phyloP scores from a whole-genome alignment of 2,329 filamentous ascomycete genomes.

The Eurotiales sp. region DNA sequence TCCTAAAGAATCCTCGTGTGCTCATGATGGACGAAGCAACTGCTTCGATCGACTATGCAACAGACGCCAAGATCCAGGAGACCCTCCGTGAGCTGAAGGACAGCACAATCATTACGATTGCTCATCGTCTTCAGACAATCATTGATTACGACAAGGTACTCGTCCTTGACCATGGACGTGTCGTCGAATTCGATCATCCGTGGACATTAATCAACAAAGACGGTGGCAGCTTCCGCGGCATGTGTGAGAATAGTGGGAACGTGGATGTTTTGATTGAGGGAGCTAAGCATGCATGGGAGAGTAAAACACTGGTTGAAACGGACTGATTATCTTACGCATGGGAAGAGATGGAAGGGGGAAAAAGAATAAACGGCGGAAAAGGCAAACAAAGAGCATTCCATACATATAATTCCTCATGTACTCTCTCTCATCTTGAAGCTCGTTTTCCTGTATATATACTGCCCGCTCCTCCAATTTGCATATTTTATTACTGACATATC shows the following conservation, averaged over 20 bases:
- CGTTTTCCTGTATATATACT: constrained; percentile 6
- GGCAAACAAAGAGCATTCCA: neutral
- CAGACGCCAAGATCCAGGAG: constrained; percentile 92
- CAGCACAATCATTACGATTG: constrained; percentile 94
- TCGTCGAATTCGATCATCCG: constrained; percentile 89
- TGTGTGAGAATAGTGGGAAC: constrained; percentile 67
- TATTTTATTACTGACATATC: neutral
- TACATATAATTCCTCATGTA: constrained; percentile 1
- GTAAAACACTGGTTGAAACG: constrained; percentile 35
- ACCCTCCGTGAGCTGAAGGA: constrained; percentile 85
- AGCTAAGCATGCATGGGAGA: constrained; percentile 50
- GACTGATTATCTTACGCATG: constrained; percentile 2
- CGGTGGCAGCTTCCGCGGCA: constrained; percentile 61
- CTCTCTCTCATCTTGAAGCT: too few species aligned
- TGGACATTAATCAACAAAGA: constrained; percentile 72
- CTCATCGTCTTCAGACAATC: constrained; percentile 92
- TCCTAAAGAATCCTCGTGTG: constrained; percentile 86
- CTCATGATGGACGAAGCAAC: constrained; percentile 99
- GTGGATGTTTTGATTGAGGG: constrained; percentile 54
- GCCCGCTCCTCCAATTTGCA: neutral
- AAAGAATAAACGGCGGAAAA: too few species aligned
- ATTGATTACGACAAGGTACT: constrained; percentile 98
- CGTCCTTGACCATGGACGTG: constrained; percentile 81
- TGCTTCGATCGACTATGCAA: constrained; percentile 93
- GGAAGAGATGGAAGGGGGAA: neutral